Conservation (phyloP, 2,329 filamentous ascomycete genomes). For the Zymoseptoria crescenta region DNA sequence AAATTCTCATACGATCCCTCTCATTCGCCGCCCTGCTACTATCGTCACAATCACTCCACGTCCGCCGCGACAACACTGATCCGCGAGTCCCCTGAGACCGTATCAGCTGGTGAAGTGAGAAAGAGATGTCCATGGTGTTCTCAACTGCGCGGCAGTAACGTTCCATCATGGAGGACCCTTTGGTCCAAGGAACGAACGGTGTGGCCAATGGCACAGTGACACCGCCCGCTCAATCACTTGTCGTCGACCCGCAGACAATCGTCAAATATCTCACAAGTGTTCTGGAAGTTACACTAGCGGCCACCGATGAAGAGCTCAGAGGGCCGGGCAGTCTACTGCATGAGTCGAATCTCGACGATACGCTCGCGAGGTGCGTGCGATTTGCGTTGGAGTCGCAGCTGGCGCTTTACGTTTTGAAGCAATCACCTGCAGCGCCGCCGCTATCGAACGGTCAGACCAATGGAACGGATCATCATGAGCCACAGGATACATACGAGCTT, state of each 20-base stretch:
- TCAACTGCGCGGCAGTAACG: slow-evolving; percentile 2
- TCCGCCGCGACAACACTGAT: background rate
- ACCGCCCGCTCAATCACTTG: slow-evolving; percentile 17
- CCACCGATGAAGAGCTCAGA: slow-evolving; percentile 67
- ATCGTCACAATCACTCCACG: background rate
- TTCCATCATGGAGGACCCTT: slow-evolving; percentile 31
- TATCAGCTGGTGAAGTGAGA: background rate
- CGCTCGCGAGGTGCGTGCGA: slow-evolving; percentile 75
- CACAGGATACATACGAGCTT: slow-evolving; percentile 65
- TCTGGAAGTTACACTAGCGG: slow-evolving; percentile 42
- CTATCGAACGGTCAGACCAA: slow-evolving; percentile 42
- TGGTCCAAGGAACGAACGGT: slow-evolving; percentile 28
- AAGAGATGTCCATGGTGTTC: slow-evolving; percentile 7
- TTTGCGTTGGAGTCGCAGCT: slow-evolving; percentile 85
- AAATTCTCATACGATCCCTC: background rate
- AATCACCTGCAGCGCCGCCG: slow-evolving; percentile 45
- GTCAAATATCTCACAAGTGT: slow-evolving; percentile 43
- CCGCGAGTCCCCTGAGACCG: background rate
- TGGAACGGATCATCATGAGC: slow-evolving; percentile 17
- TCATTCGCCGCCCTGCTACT: background rate
- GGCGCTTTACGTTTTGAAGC: slow-evolving; percentile 87
- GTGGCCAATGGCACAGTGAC: slow-evolving; percentile 25
- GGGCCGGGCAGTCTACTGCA: slow-evolving; percentile 76
- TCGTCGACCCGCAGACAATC: slow-evolving; percentile 41
- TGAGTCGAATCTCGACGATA: slow-evolving; percentile 63